Conservation (phyloP, 495 filamentous ascomycete species). For the Penicillium nucicola region DNA sequence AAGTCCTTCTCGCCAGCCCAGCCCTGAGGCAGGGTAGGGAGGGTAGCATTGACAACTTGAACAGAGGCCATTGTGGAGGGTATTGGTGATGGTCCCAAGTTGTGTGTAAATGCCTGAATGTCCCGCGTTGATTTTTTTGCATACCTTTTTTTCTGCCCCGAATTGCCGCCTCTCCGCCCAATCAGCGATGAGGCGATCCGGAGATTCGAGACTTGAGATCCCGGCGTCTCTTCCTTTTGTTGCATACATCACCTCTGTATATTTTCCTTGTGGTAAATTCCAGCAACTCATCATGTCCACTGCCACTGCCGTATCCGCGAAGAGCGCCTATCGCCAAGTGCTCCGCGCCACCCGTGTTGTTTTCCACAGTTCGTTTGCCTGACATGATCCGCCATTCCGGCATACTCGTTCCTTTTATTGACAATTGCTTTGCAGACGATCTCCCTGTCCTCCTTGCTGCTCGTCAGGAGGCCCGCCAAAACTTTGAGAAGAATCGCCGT, state of each 20-base stretch:
- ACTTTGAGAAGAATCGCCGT: slow-evolving; percentile 64
- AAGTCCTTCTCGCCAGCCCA: slow-evolving; percentile 92
- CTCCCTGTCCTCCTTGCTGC: slow-evolving; percentile 61
- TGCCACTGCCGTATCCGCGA: slow-evolving; percentile 50
- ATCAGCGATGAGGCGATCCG: slow-evolving; percentile 30
- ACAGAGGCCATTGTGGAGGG: slow-evolving; percentile 43
- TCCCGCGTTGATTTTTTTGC: slow-evolving; percentile 21
- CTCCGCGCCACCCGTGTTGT: slow-evolving; percentile 79
- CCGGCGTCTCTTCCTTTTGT: slow-evolving; percentile 3
- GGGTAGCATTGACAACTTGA: slow-evolving; percentile 50
- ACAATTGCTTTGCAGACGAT: slow-evolving; percentile 56
- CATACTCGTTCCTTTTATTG: neutral
- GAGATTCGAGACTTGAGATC: slow-evolving; percentile 9
- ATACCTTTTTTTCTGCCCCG: slow-evolving; percentile 34
- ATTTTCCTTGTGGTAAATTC: neutral
- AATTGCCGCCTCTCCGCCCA: slow-evolving; percentile 26
- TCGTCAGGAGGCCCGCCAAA: slow-evolving; percentile 61
- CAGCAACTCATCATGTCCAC: slow-evolving; percentile 14
- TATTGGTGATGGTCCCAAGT: slow-evolving; percentile 14
- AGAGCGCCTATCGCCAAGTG: slow-evolving; percentile 77
- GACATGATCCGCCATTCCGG: neutral
- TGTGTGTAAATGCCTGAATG: slow-evolving; percentile 18
- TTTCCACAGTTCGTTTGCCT: slow-evolving; percentile 64
- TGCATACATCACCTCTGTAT: neutral
- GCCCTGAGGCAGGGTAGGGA: slow-evolving; percentile 74